Evolutionary conservation across 2,329 filamentous ascomycete genomes (phyloP).

Genomic region (Exutisphaerella laricina): DNA sequence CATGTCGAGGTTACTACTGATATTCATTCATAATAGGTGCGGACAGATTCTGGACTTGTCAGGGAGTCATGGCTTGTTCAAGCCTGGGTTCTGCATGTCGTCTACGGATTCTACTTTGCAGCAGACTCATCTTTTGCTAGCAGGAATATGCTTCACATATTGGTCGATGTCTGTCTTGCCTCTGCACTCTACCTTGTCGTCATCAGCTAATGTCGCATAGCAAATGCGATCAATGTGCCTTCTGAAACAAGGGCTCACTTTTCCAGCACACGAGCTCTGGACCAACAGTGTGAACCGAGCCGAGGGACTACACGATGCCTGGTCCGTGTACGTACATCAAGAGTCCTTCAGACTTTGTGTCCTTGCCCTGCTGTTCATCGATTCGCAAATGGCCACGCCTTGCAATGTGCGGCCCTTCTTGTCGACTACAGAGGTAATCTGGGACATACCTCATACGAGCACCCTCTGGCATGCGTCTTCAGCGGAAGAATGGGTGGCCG

Average conservation of each 20-base stretch:
- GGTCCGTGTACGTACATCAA: constrained; percentile 2
- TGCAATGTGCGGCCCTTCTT: constrained; percentile 4
- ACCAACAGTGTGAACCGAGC: neutral
- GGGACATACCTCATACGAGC: constrained; percentile 2
- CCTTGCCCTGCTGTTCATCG: constrained; percentile 1
- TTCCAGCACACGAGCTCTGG: neutral
- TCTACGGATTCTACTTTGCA: constrained; percentile 7
- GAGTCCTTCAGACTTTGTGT: constrained; percentile 6
- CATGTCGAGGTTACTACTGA: neutral
- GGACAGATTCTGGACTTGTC: neutral
- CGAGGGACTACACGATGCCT: neutral
- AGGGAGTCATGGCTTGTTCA: neutral
- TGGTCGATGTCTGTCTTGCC: neutral
- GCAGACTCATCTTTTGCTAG: constrained; percentile 2
- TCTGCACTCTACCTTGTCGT: too few relatives aligned
- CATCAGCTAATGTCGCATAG: neutral
- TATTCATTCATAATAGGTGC: neutral
- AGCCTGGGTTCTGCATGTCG: constrained; percentile 3
- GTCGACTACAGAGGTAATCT: constrained; percentile 4
- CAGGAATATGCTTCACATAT: constrained; percentile 4
- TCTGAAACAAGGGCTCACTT: constrained; percentile 4
- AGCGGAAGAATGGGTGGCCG: constrained; percentile 1
- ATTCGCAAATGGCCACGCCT: neutral
- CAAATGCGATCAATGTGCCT: constrained; percentile 6
- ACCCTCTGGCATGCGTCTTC: constrained; percentile 2